Evolutionary conservation across 1,284 basidiomycete genomes (phyloP).

Genomic region (Tilletia indica): DNA sequence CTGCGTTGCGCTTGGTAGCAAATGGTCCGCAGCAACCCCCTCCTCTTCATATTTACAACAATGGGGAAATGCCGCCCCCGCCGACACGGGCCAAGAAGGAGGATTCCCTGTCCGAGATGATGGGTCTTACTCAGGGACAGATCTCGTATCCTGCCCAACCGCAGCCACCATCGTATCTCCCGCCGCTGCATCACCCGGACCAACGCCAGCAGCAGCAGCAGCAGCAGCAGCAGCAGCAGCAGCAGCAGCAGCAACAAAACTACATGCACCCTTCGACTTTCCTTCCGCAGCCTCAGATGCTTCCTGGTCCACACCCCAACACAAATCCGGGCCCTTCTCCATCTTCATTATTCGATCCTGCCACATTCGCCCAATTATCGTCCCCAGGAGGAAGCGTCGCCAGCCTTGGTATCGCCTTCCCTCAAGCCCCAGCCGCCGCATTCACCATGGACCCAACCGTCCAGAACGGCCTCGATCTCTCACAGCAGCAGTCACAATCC

Average conservation of each 20-base stretch:
- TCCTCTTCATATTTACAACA: background rate
- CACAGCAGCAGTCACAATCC: background rate
- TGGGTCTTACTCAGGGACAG: background rate
- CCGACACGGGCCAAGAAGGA: background rate
- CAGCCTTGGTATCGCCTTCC: constrained; percentile 9
- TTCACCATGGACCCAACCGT: background rate
- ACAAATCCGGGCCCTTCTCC: background rate
- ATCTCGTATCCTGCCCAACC: background rate
- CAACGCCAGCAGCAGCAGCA: background rate
- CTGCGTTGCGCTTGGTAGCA: background rate
- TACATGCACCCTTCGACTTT: too few species aligned
- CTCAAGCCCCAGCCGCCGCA: background rate
- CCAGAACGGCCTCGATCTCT: background rate
- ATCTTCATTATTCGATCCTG: background rate
- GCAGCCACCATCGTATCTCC: background rate
- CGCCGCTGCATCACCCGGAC: background rate
- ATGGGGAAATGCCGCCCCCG: background rate
- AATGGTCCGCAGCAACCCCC: background rate
- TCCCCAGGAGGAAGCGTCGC: constrained; percentile 26
- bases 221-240: background rate
- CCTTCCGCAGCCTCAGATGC: too few species aligned
- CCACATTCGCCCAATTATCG: constrained; percentile 21
- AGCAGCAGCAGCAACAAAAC: too few species aligned
- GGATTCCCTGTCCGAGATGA: background rate
- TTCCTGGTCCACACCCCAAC: background rate